Conservation (phyloP, 345 rosid species). For the Garcia nutans region DNA sequence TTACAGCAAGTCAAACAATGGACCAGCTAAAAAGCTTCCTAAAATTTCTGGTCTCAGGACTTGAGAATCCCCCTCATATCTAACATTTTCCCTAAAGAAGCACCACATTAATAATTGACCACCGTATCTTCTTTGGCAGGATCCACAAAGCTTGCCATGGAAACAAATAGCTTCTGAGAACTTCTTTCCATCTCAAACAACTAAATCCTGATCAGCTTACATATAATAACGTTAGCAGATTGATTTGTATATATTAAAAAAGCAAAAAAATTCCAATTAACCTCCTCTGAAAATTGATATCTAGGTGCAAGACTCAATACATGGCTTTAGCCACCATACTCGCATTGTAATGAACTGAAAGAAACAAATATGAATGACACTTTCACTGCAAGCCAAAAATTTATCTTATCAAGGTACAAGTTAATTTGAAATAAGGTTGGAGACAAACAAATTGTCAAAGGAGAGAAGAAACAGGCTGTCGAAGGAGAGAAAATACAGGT, state of each 20-base stretch:
- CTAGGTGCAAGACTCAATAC: neutral
- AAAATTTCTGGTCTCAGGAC: neutral
- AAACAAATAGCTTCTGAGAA: slow-evolving; percentile 11
- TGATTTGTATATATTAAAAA: neutral
- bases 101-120: slow-evolving; percentile 9
- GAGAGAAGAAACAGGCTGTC: neutral
- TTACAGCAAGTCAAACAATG: slow-evolving; percentile 2
- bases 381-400: neutral
- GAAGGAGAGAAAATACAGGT: neutral
- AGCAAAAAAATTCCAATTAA: neutral
- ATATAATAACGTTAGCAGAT: slow-evolving; percentile 30
- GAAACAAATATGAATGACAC: neutral
- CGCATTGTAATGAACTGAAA: neutral
- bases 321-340: neutral
- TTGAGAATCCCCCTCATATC: neutral
- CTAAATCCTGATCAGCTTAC: slow-evolving; percentile 34
- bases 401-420: neutral
- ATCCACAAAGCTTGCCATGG: slow-evolving; percentile 25
- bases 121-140: slow-evolving; percentile 24
- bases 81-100: slow-evolving; percentile 1
- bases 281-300: neutral
- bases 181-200: slow-evolving; percentile 27
- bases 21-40: neutral
- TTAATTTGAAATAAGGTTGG: neutral
- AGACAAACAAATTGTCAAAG: neutral